Percentiles rank a stretch among this genome's conserved stretches.
These are phyloP conservation scores for Leishmania major DNA, from an alignment of 208 protist genomes.

Conservation along the genomic window DNA sequence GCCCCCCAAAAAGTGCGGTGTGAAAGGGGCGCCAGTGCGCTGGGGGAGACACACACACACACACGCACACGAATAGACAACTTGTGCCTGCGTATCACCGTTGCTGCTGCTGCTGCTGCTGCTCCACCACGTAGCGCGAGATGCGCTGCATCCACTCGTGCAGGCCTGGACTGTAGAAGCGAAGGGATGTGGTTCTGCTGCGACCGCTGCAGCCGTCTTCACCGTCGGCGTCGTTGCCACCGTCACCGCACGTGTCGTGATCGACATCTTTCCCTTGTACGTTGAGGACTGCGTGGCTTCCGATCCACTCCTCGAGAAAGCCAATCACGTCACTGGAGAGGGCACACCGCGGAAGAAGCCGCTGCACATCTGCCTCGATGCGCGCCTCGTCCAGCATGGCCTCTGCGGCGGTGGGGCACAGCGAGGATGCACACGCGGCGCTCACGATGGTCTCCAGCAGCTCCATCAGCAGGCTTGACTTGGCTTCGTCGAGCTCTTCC, in stretches of 20 bases:
- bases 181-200: conserved; percentile 22
- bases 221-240: conserved; percentile 15
- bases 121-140: conserved; percentile 42
- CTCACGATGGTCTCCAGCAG: conserved; percentile 71
- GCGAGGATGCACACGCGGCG: conserved; percentile 24
- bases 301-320: conserved; percentile 61
- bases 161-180: conserved; percentile 63
- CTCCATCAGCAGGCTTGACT: conserved; percentile 62
- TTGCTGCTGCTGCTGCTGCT: conserved; percentile 32
- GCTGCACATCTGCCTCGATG: conserved; percentile 56
- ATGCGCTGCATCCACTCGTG: conserved; percentile 81
- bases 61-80: background rate
- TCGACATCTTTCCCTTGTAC: background rate
- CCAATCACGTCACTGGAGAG: conserved; percentile 48
- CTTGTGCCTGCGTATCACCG: conserved; percentile 4
- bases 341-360: conserved; percentile 63
- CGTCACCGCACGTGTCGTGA: conserved; percentile 4
- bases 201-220: background rate
- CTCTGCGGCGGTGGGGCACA: conserved; percentile 25
- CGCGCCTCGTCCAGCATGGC: conserved; percentile 60
- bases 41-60: background rate
- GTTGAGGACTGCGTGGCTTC: background rate
- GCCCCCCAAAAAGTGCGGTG: too few relatives aligned
- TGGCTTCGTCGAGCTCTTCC: conserved; percentile 66
- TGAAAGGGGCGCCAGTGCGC: too few relatives aligned